phyloP scores from a whole-genome alignment of 2,329 filamentous ascomycete genomes.

The Botrytis paeoniae region DNA sequence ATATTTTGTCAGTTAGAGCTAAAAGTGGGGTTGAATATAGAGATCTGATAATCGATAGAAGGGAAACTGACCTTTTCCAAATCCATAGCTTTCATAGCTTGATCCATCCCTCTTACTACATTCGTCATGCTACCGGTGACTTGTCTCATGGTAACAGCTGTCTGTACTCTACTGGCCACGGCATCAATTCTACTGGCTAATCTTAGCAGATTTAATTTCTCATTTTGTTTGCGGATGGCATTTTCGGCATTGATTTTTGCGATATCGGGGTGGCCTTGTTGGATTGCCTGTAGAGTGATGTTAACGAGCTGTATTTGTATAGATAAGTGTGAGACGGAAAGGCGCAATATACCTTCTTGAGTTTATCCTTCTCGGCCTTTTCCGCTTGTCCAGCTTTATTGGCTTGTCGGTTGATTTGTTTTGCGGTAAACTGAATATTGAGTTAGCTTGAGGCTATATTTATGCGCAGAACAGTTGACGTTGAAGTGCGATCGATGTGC shows the following conservation, averaged over 20 bases:
- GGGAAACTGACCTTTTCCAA: slow-evolving; percentile 51
- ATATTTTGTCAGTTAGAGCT: neutral
- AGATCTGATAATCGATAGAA: neutral
- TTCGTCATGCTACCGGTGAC: slow-evolving; percentile 61
- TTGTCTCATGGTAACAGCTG: slow-evolving; percentile 59
- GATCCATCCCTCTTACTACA: slow-evolving; percentile 59
- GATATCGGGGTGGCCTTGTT: slow-evolving; percentile 57
- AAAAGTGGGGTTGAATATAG: neutral
- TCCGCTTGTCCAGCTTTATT: slow-evolving; percentile 61
- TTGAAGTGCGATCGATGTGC: slow-evolving; percentile 2
- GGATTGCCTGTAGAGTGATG: slow-evolving; percentile 48
- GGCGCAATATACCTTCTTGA: slow-evolving; percentile 51
- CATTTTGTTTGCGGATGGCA: slow-evolving; percentile 61
- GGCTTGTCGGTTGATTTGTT: slow-evolving; percentile 60
- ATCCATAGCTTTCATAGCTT: slow-evolving; percentile 62
- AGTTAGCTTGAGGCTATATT: slow-evolving; percentile 20
- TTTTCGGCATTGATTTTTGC: slow-evolving; percentile 63
- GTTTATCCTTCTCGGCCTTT: slow-evolving; percentile 56
- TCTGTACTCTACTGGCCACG: slow-evolving; percentile 58
- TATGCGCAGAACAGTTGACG: neutral
- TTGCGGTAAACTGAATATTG: slow-evolving; percentile 52
- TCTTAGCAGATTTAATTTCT: slow-evolving; percentile 57
- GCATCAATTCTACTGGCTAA: slow-evolving; percentile 58
- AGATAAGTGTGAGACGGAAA: neutral
- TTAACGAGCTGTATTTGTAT: slow-evolving; percentile 7